These are phyloP conservation scores for Vitis labrusca DNA, from an alignment of 164 flowering plant species.

Conservation along the genomic window DNA sequence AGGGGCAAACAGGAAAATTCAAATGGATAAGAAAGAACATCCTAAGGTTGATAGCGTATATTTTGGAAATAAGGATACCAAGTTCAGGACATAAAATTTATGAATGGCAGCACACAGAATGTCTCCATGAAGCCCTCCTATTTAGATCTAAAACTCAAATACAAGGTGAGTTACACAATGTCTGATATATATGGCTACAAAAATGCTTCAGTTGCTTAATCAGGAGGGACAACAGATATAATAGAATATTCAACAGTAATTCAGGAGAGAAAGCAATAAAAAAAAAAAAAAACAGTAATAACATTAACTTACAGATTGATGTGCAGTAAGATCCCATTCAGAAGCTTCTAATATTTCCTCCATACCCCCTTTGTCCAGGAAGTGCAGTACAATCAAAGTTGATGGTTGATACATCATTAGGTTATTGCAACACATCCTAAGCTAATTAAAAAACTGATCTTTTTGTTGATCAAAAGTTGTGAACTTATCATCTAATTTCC, in stretches of 20 bases:
- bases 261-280: too few relatives aligned
- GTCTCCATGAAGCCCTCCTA: not conserved
- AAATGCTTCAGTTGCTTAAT: not conserved
- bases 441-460: too few relatives aligned
- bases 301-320: not conserved
- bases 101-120: not conserved
- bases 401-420: not conserved
- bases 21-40: not conserved
- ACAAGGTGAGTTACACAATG: too few relatives aligned
- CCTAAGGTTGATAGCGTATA: not conserved
- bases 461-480: too few relatives aligned
- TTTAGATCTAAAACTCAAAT: not conserved
- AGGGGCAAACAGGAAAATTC: not conserved
- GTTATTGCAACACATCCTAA: not conserved
- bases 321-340: not conserved
- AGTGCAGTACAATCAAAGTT: not conserved
- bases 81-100: not conserved
- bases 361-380: not conserved
- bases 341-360: too few relatives aligned
- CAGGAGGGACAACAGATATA: not conserved
- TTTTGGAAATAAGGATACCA: not conserved
- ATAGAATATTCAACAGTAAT: too few relatives aligned
- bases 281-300: not conserved
- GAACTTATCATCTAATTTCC: too few relatives aligned
- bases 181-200: not conserved